These are phyloP conservation scores for Aspergillus sp. DNA, from an alignment of 2,329 filamentous ascomycete species.

Conservation along the genomic window DNA sequence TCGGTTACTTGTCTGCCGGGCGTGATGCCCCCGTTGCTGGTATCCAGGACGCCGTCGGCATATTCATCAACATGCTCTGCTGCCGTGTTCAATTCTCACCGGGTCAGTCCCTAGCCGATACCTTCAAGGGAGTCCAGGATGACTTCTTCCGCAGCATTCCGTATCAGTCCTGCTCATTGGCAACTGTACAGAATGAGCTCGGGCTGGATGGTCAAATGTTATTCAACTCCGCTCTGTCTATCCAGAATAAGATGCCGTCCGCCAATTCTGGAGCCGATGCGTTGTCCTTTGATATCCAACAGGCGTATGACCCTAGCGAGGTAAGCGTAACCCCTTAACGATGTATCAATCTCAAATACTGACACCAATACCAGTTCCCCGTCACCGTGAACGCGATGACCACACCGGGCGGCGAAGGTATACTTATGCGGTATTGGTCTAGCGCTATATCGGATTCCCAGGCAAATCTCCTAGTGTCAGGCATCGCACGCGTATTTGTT, in stretches of 20 bases:
- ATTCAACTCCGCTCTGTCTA: conserved; percentile 45
- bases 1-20: conserved; percentile 42
- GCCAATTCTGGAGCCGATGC: conserved; percentile 24
- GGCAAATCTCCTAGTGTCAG: conserved; percentile 26
- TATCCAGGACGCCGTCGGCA: conserved; percentile 49
- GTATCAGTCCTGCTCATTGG: conserved; percentile 52
- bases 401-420: conserved; percentile 33
- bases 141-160: conserved; percentile 49
- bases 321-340: conserved; percentile 18
- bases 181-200: conserved; percentile 47
- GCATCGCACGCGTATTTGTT: conserved; percentile 23
- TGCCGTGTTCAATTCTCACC: conserved; percentile 45
- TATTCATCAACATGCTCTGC: conserved; percentile 57
- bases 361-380: conserved; percentile 29
- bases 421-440: conserved; percentile 42
- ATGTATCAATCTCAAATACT: not conserved
- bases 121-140: conserved; percentile 46
- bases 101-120: conserved; percentile 37
- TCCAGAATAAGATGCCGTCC: conserved; percentile 35
- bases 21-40: conserved; percentile 47
- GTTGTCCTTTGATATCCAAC: conserved; percentile 31
- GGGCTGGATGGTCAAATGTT: conserved; percentile 34
- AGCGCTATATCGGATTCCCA: conserved; percentile 38
- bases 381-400: conserved; percentile 43
- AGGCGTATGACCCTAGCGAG: conserved; percentile 40